Conservation (phyloP, 495 filamentous ascomycete genomes). For the Usnea hakonensis region DNA sequence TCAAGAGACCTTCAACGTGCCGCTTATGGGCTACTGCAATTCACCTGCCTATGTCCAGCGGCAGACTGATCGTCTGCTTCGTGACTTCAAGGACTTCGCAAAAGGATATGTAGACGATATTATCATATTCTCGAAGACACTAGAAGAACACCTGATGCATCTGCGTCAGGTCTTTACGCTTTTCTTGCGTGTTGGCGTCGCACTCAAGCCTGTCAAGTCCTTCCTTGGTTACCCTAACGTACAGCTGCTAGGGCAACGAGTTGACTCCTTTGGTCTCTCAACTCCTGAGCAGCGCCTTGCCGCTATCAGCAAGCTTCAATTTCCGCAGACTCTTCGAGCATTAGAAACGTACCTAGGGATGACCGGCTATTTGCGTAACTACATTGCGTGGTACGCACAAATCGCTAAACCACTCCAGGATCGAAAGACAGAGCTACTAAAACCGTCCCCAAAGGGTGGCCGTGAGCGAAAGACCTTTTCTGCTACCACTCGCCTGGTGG, state of each 20-base stretch:
- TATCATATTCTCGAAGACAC: background rate
- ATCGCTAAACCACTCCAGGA: background rate
- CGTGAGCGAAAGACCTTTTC: background rate
- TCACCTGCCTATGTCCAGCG: background rate
- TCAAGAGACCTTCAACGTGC: conserved; percentile 10
- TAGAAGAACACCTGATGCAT: background rate
- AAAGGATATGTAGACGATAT: background rate
- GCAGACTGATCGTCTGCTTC: background rate
- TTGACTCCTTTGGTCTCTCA: conserved; percentile 6
- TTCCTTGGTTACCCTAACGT: conserved; percentile 9
- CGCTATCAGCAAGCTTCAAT: background rate
- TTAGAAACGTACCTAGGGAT: conserved; percentile 11
- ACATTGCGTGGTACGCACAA: background rate
- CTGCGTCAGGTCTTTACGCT: background rate
- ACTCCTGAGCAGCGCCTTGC: background rate
- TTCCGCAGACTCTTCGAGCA: background rate
- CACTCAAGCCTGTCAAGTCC: background rate
- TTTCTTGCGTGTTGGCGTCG: background rate
- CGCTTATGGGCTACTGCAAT: background rate
- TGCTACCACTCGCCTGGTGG: background rate
- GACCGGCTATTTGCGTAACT: background rate
- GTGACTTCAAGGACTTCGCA: background rate
- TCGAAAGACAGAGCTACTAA: background rate
- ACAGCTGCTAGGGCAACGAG: conserved; percentile 1
- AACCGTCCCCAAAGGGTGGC: background rate